Conservation (phyloP, 345 rosid genomes). For the Iberis pinnata region DNA sequence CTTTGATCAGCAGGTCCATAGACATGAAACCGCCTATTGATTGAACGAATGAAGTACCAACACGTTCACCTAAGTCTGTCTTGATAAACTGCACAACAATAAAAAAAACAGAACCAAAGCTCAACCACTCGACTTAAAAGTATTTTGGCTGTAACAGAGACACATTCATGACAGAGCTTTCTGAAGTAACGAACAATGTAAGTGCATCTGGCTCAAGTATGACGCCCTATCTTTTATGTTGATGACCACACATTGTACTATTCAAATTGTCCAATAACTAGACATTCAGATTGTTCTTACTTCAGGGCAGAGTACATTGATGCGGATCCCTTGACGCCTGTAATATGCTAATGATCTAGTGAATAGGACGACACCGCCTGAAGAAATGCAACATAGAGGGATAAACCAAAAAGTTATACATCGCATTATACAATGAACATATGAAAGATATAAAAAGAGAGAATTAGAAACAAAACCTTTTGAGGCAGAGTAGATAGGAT, state of each 20-base stretch:
- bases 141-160: background rate
- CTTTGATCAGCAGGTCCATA: slow-evolving; percentile 70
- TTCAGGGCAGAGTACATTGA: slow-evolving; percentile 99
- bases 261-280: background rate
- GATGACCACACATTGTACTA: background rate
- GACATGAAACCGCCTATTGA: slow-evolving; percentile 68
- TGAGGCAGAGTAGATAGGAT: slow-evolving; percentile 67
- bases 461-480: slow-evolving; percentile 51
- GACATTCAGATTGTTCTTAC: slow-evolving; percentile 32
- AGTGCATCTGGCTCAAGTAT: background rate
- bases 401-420: background rate
- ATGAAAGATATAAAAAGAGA: slow-evolving; percentile 3
- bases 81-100: slow-evolving; percentile 62
- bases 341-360: slow-evolving; percentile 63
- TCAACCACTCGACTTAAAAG: background rate
- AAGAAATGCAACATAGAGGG: slow-evolving; percentile 10
- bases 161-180: slow-evolving; percentile 4
- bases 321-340: slow-evolving; percentile 65
- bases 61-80: slow-evolving; percentile 49
- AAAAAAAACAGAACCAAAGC: slow-evolving; percentile 2
- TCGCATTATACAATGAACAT: background rate
- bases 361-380: slow-evolving; percentile 82
- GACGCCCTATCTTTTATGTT: background rate
- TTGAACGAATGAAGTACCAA: slow-evolving; percentile 29
- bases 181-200: background rate